Conservation (phyloP, 2,329 filamentous ascomycete species). For the Apiospora aurea region DNA sequence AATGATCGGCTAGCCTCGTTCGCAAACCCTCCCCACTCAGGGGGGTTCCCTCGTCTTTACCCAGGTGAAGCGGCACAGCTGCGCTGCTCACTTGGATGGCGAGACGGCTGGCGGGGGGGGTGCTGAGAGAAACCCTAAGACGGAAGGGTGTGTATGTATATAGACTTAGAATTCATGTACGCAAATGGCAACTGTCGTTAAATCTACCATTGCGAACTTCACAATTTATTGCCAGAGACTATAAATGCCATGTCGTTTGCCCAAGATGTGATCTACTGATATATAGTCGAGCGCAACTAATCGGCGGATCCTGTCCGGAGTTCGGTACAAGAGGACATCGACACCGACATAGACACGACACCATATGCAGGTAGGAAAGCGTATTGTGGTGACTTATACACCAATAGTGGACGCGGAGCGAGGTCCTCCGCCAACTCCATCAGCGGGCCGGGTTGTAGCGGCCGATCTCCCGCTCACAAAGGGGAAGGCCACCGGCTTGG, state of each 20-base stretch:
- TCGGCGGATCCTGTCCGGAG: background rate
- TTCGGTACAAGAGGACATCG: background rate
- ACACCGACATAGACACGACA: background rate
- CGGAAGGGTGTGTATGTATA: constrained; percentile 18
- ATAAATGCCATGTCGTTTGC: background rate
- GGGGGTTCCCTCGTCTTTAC: constrained; percentile 7
- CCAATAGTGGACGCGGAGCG: background rate
- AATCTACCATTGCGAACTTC: constrained; percentile 17
- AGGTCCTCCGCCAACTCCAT: background rate
- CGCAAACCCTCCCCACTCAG: background rate
- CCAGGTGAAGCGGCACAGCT: background rate
- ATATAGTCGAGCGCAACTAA: background rate
- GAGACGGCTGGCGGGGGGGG: constrained; percentile 18
- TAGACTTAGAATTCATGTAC: constrained; percentile 23
- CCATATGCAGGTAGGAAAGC: too few species aligned
- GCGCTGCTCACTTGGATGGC: constrained; percentile 1
- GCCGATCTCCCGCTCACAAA: background rate
- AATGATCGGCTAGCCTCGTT: constrained; percentile 22
- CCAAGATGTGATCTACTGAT: background rate
- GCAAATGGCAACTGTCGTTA: constrained; percentile 23
- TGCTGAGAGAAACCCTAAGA: constrained; percentile 12
- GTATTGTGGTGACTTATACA: background rate
- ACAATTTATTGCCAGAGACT: background rate
- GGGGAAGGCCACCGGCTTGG: constrained; percentile 13
- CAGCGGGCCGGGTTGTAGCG: constrained; percentile 11